These are phyloP conservation scores for Testicularia cyperi DNA, from an alignment of 1,284 basidiomycete species.

Conservation along the genomic window DNA sequence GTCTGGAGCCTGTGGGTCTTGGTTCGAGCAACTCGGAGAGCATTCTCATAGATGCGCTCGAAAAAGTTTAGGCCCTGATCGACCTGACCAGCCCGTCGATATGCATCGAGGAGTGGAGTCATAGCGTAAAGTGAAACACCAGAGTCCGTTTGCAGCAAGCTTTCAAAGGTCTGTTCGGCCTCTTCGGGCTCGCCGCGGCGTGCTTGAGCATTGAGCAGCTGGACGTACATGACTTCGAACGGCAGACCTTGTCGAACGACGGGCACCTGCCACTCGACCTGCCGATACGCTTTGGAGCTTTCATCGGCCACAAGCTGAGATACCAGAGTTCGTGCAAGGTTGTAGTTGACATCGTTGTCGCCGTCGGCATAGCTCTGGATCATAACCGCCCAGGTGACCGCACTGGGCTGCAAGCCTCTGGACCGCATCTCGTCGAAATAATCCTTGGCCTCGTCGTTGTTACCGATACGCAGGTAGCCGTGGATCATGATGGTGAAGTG, in stretches of 20 bases:
- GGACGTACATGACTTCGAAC: conserved; percentile 65
- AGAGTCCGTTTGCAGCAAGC: conserved; percentile 66
- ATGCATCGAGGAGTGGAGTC: conserved; percentile 73
- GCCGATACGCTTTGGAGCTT: conserved; percentile 7
- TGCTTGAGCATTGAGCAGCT: conserved; percentile 69
- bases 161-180: conserved; percentile 68
- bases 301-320: conserved; percentile 30
- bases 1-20: conserved; percentile 26
- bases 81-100: conserved; percentile 69
- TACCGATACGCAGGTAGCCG: conserved; percentile 70
- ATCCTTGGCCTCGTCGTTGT: conserved; percentile 68
- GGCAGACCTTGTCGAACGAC: conserved; percentile 21
- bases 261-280: conserved; percentile 3
- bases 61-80: conserved; percentile 70
- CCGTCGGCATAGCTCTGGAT: conserved; percentile 42
- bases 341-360: conserved; percentile 38
- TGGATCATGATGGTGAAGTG: conserved; percentile 82
- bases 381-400: conserved; percentile 74
- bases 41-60: conserved; percentile 70
- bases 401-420: conserved; percentile 71
- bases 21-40: conserved; percentile 45
- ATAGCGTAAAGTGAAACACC: conserved; percentile 68
- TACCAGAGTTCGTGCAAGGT: conserved; percentile 40
- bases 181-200: conserved; percentile 64
- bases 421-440: conserved; percentile 75